These are phyloP conservation scores for Blastomyces emzantsi DNA, from an alignment of 2,329 filamentous ascomycete species.

Conservation along the genomic window DNA sequence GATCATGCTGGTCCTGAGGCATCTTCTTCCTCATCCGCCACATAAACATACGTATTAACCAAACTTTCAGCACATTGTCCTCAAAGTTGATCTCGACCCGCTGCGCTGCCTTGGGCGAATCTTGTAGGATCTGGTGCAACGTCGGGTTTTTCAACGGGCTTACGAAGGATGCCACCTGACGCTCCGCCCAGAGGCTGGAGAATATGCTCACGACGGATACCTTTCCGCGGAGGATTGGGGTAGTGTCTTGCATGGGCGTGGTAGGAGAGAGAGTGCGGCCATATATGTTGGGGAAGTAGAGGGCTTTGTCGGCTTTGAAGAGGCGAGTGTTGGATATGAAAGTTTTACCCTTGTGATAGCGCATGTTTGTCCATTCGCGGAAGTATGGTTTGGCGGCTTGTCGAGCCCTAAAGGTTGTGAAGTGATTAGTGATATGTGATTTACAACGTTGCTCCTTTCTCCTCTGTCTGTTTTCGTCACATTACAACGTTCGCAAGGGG, in stretches of 20 bases:
- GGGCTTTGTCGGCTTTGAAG: slow-evolving; percentile 70
- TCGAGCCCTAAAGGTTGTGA: slow-evolving; percentile 47
- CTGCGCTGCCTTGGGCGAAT: slow-evolving; percentile 52
- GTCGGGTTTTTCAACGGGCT: slow-evolving; percentile 57
- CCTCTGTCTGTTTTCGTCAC: background rate
- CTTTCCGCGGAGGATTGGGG: slow-evolving; percentile 60
- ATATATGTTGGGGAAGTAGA: slow-evolving; percentile 89
- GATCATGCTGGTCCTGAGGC: slow-evolving; percentile 43
- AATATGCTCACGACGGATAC: slow-evolving; percentile 74
- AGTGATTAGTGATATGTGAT: background rate
- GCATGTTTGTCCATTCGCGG: slow-evolving; percentile 85
- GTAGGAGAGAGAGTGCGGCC: slow-evolving; percentile 64
- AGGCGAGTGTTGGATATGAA: slow-evolving; percentile 78
- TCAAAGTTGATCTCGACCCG: slow-evolving; percentile 82
- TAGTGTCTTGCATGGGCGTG: slow-evolving; percentile 57
- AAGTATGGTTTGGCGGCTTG: slow-evolving; percentile 85
- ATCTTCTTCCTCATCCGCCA: slow-evolving; percentile 41
- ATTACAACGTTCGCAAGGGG: slow-evolving; percentile 4
- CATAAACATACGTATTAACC: slow-evolving; percentile 49
- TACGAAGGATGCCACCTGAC: slow-evolving; percentile 66
- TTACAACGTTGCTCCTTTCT: too few relatives aligned
- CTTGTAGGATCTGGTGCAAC: slow-evolving; percentile 54
- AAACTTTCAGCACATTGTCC: slow-evolving; percentile 59
- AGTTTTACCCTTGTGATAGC: slow-evolving; percentile 76
- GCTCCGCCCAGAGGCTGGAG: slow-evolving; percentile 75